Percentiles rank a stretch among this genome's conserved stretches.
Evolutionary conservation across 2,329 filamentous ascomycete species (phyloP).

Genomic region (Colletotrichum sp.): DNA sequence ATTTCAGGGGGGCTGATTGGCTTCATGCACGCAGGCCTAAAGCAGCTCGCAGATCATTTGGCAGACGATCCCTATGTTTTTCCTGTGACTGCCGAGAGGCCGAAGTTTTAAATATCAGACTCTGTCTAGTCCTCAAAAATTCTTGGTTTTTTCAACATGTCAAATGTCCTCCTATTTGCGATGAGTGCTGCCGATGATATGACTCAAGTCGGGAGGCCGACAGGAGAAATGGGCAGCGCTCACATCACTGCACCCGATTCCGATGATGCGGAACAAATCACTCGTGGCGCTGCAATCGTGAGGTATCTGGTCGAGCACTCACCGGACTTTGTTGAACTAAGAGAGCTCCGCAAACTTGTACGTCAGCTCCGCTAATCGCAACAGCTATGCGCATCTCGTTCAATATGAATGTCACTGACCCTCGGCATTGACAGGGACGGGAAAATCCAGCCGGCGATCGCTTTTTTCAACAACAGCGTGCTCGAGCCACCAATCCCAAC

Average conservation of each 20-base stretch:
- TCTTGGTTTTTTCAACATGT: too few relatives aligned
- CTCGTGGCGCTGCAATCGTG: background rate
- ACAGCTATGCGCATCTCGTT: too few relatives aligned
- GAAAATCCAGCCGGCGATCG: background rate
- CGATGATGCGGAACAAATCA: background rate
- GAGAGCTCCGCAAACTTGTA: background rate
- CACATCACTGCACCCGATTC: background rate
- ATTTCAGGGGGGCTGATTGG: background rate
- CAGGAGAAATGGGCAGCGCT: background rate
- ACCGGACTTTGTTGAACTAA: background rate
- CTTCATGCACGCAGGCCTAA: background rate
- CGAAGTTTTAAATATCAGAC: background rate
- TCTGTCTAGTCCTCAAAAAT: background rate
- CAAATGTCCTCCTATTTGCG: background rate
- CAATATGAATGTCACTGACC: background rate
- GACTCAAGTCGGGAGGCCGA: background rate
- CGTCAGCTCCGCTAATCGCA: background rate
- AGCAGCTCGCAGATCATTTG: background rate
- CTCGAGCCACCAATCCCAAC: background rate
- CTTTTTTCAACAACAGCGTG: background rate
- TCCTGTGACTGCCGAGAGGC: background rate
- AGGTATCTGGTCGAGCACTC: background rate
- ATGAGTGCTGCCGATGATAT: accelerated
- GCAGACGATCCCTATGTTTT: background rate
- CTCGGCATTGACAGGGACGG: background rate